Conservation (phyloP, 2,329 filamentous ascomycete genomes). For the Diplodia scrobiculata region DNA sequence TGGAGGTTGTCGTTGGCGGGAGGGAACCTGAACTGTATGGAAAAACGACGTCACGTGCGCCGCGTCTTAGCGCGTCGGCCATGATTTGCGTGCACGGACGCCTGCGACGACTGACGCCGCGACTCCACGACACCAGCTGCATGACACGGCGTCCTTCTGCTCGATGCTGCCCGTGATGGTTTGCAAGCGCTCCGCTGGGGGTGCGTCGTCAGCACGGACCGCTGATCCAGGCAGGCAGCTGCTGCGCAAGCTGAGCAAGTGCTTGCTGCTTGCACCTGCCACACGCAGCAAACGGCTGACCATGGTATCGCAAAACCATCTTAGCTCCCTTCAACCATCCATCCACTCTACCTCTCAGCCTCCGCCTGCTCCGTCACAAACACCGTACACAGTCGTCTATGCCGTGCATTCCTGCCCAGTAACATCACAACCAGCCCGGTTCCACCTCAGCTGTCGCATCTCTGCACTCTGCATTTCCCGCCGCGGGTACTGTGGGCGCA, state of each 20-base stretch:
- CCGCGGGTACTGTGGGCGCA: neutral
- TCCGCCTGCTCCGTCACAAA: neutral
- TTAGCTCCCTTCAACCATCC: neutral
- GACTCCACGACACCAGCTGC: neutral
- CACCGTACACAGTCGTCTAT: neutral
- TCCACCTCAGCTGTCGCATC: neutral
- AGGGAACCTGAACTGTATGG: slow-evolving; percentile 1
- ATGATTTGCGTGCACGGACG: neutral
- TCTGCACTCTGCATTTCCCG: neutral
- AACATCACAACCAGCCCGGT: neutral
- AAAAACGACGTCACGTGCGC: slow-evolving; percentile 10
- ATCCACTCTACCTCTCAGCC: neutral
- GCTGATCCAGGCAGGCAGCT: neutral
- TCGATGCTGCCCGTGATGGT: neutral
- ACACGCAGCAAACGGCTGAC: neutral
- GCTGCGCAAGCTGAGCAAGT: neutral
- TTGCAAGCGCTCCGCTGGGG: too few species aligned
- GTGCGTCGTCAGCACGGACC: neutral
- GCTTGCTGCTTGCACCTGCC: neutral
- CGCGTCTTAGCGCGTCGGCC: slow-evolving; percentile 16
- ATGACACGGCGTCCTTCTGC: neutral
- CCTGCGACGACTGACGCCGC: neutral
- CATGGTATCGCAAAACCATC: neutral
- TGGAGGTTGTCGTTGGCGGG: neutral
- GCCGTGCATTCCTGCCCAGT: too few species aligned